Evolutionary conservation across 2,329 filamentous ascomycete genomes (phyloP), one percentile per base, ranked within the genome.

Genomic region (Zymoseptoria tritici): DNA sequence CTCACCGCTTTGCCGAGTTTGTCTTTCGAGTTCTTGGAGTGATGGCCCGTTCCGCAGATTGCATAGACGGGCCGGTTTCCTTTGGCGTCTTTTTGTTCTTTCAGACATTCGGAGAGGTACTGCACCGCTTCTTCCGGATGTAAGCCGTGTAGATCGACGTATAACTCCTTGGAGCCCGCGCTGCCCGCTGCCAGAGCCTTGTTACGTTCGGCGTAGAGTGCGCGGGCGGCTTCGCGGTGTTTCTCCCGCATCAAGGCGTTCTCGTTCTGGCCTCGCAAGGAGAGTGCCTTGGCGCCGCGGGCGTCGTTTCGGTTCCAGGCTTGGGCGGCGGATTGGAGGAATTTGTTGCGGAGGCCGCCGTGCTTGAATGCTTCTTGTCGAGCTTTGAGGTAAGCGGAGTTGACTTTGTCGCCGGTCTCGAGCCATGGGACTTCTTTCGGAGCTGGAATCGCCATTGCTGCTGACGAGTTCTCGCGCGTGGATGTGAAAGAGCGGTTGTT

Each of bases 251-350:
- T 99, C 46, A 95, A 82, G 67, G 96, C 91, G 70, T 99, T 97
- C 77, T 99, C 94, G 67, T 90, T 94, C 76, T 97, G 94, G 11
- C 94, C 94, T 29, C 94, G 88, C 52, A 97, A 84, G 69, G 91
- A 96, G 55, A 97, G 83, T 31, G 93, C 93, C 78, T 97, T 97
- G 62, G 94, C 94, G 19, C 94, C 93, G 63, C 94, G 87, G 49
- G 94, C 93, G 74, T 99, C 94, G 70, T 97, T 97, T 60, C 94
- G 89, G 73, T 97, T 97, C 93, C 94, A 99, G 21, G 94, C 94
- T 81, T 97, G 93, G 8, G 93, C 93, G 66, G 94, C 94, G 74
- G 92, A 96, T 75, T 97, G 93, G 57, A 99, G 77, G 69, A 97
- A 99, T 73, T 97, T 97, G 75, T 97, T 99, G 64, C 94, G 85